A percentile compares a stretch with the other conserved stretches of the same genome.
Conservation (phyloP, 257 asterid genomes). For the Solanum piurae region DNA sequence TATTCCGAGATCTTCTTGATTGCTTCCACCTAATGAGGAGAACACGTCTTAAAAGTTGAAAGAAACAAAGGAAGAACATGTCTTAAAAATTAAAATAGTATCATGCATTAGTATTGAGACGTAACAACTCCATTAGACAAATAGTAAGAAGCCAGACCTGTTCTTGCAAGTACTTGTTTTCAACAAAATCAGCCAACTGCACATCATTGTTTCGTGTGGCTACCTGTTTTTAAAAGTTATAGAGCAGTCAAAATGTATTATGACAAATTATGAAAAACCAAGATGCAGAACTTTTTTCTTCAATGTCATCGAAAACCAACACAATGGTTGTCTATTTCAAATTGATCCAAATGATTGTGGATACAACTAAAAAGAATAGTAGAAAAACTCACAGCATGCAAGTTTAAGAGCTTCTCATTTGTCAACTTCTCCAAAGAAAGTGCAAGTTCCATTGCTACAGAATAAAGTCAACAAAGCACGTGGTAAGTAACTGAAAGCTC, state of each 20-base stretch:
- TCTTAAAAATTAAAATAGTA: not conserved
- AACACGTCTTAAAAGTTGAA: not conserved
- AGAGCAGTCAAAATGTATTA: not conserved
- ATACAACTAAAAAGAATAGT: not conserved
- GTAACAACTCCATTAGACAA: not conserved
- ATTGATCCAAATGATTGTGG: not conserved
- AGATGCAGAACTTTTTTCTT: no score
- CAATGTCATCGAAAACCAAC: not conserved
- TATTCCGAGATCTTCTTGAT: conserved; percentile 43
- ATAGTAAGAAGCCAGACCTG: conserved; percentile 19
- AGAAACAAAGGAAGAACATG: not conserved
- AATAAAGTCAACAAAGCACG: not conserved
- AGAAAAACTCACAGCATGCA: conserved; percentile 22
- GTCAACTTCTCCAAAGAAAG: conserved; percentile 45
- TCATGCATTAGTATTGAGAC: not conserved
- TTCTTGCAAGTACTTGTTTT: conserved; percentile 26
- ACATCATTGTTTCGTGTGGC: conserved; percentile 22
- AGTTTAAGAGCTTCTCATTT: conserved; percentile 38
- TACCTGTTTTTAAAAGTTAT: conserved; percentile 13
- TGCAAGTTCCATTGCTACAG: conserved; percentile 49
- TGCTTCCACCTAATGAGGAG: conserved; percentile 29
- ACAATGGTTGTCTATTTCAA: not conserved
- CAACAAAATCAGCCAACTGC: conserved; percentile 18
- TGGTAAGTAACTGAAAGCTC: not conserved
- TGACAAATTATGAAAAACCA: not conserved